Base-by-base conservation (phyloP, 2,329 filamentous ascomycete genomes). In the Aspergillus jensenii region DNA sequence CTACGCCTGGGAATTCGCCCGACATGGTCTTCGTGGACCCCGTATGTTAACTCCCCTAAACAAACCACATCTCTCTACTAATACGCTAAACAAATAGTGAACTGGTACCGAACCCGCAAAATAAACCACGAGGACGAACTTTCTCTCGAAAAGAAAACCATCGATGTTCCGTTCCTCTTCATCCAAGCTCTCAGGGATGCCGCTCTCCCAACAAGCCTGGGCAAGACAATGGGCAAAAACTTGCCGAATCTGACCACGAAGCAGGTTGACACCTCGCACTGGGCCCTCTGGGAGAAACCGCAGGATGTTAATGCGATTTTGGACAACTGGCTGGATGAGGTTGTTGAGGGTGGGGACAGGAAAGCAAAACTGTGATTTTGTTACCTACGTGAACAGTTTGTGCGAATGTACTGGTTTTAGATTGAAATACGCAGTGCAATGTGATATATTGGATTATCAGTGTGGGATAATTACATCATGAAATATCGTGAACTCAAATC, bases 51-150 rank as follows among this genome's bases (percentile, higher is more conserved):
- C 27, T 0, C 27, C 9, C 27, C 4, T 4, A 12, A 31, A 9
- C 8, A 11, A 31, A 11, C 3, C 27, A 3, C 43, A 27, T 15
- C 33, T 27, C 2, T 40, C 51, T 40, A 21, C 5, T 50, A 2
- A 39, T 15, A 12, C 4, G 6, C 6, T n/a, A 31, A 17, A 3
- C 19, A 46, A 31, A 59, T 52, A 50, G 81, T 91, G 59, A 95
- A 93, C 76, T 97, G 91, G 90, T 99, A 99, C 77, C 87, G 92
- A 44, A 89, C 84, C 3, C 80, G 84, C 19, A 78, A 84, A 72
- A 74, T 88, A 62, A 96, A 96, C 74, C 90, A 81, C 70, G 83
- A 90, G 41, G 91, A 97, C 62, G 95, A 97, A 45, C 65, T 73
- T 19, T 61, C 65, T 45, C 67, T 78, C 54, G 62, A 74, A 3